Evolutionary conservation across 1,139 yeast species (phyloP).

Genomic region (Arxiozyma heterogenica): DNA sequence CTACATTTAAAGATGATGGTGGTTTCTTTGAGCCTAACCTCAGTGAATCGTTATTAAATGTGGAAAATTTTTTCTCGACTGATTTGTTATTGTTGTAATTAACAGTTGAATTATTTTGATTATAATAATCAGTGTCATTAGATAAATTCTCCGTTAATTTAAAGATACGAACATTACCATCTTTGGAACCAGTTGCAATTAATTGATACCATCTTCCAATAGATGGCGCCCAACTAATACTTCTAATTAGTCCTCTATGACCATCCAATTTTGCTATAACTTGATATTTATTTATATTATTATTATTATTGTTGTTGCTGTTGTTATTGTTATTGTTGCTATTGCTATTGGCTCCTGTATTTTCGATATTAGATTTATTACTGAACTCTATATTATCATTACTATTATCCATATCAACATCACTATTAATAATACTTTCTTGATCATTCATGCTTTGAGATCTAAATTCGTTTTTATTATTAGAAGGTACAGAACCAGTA

Average conservation of each 20-base stretch:
- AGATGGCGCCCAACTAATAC: constrained; percentile 95
- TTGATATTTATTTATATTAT: constrained; percentile 32
- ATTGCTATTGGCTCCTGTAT: neutral
- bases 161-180: constrained; percentile 82
- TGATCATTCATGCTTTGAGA: neutral
- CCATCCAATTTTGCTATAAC: constrained; percentile 49
- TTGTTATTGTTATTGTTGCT: too few species aligned
- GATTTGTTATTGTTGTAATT: neutral
- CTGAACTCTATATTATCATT: neutral
- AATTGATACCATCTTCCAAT: constrained; percentile 86
- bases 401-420: neutral
- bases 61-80: constrained; percentile 8
- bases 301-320: neutral
- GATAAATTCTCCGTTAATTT: constrained; percentile 45
- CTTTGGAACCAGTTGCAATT: constrained; percentile 92
- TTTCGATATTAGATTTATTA: neutral
- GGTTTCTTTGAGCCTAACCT: neutral
- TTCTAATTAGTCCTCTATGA: constrained; percentile 78
- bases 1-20: constrained; percentile 33
- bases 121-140: constrained; percentile 7
- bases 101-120: neutral
- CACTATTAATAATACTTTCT: neutral
- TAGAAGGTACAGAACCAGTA: neutral
- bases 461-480: neutral
- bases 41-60: constrained; percentile 1